A percentile compares a stretch with the other conserved stretches of the same genome.
phyloP scores from a whole-genome alignment of 495 filamentous ascomycete genomes.

The Xylaria nigripes region DNA sequence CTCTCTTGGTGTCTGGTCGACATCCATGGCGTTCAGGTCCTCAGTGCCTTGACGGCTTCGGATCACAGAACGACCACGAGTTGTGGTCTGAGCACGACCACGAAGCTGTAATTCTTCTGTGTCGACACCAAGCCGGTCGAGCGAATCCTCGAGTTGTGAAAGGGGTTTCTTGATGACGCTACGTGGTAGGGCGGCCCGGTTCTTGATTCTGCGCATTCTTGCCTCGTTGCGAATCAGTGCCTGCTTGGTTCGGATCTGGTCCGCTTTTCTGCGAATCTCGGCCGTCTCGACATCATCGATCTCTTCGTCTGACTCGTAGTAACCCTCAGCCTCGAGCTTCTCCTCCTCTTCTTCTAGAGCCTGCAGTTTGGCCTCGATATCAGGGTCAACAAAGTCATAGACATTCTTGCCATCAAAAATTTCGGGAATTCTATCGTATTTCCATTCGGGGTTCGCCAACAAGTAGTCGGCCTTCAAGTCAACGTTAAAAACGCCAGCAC shows the following conservation, averaged over 20 bases:
- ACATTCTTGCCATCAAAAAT: slow-evolving; percentile 91
- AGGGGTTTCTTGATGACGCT: slow-evolving; percentile 65
- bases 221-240: slow-evolving; percentile 82
- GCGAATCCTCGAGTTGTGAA: slow-evolving; percentile 72
- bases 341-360: slow-evolving; percentile 94
- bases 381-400: slow-evolving; percentile 91
- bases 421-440: slow-evolving; percentile 91
- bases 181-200: slow-evolving; percentile 83
- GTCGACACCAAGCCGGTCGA: slow-evolving; percentile 80
- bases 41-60: slow-evolving; percentile 42
- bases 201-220: slow-evolving; percentile 86
- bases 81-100: slow-evolving; percentile 49
- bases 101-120: slow-evolving; percentile 62
- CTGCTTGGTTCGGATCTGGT: slow-evolving; percentile 89
- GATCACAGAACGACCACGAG: slow-evolving; percentile 54
- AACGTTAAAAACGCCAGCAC: slow-evolving; percentile 90
- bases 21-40: slow-evolving; percentile 73
- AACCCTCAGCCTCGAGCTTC: slow-evolving; percentile 57
- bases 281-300: slow-evolving; percentile 78
- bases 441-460: slow-evolving; percentile 81
- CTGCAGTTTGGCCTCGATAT: slow-evolving; percentile 85
- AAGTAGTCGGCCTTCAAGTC: slow-evolving; percentile 81
- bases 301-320: slow-evolving; percentile 44
- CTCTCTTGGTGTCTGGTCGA: slow-evolving; percentile 58
- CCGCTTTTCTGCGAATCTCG: slow-evolving; percentile 81